These are phyloP conservation scores for Flueggea neowawraea DNA, from an alignment of 441 rosid genomes.

Conservation along the genomic window DNA sequence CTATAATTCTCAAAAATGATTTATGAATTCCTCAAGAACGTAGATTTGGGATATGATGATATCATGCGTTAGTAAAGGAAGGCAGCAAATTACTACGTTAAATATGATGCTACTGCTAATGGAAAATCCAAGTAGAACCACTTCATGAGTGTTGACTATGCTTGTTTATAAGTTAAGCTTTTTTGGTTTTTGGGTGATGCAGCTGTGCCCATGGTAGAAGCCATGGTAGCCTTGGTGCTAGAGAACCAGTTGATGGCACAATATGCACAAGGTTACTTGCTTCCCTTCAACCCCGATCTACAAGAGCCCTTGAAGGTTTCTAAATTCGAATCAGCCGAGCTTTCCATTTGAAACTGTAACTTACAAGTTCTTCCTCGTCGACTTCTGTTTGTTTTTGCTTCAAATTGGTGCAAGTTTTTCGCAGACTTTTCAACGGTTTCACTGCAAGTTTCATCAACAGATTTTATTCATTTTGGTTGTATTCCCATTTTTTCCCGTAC, in stretches of 20 bases:
- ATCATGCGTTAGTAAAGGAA: too few relatives aligned
- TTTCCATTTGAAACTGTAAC: conserved; percentile 19
- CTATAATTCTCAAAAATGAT: too few relatives aligned
- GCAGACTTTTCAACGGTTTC: too few relatives aligned
- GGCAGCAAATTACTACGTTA: too few relatives aligned
- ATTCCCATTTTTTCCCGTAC: too few relatives aligned
- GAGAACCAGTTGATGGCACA: conserved; percentile 92
- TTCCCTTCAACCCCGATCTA: conserved; percentile 60
- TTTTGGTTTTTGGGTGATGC: conserved; percentile 20
- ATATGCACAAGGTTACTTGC: conserved; percentile 63
- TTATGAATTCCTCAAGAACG: too few relatives aligned
- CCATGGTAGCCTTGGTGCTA: conserved; percentile 89
- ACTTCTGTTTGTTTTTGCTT: background rate
- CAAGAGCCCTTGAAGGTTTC: conserved; percentile 52
- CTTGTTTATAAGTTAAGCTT: background rate
- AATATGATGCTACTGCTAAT: too few relatives aligned
- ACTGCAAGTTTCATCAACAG: too few relatives aligned
- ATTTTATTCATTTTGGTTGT: too few relatives aligned
- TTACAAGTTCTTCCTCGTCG: background rate
- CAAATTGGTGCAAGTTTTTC: background rate
- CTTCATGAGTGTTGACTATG: background rate
- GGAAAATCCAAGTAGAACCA: too few relatives aligned
- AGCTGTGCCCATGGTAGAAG: conserved; percentile 99
- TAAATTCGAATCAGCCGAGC: conserved; percentile 28
- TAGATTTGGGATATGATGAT: too few relatives aligned